A percentile compares a stretch with the other conserved stretches of the same genome.
Conservation (phyloP, 495 filamentous ascomycete genomes). For the Penicillium daleae region DNA sequence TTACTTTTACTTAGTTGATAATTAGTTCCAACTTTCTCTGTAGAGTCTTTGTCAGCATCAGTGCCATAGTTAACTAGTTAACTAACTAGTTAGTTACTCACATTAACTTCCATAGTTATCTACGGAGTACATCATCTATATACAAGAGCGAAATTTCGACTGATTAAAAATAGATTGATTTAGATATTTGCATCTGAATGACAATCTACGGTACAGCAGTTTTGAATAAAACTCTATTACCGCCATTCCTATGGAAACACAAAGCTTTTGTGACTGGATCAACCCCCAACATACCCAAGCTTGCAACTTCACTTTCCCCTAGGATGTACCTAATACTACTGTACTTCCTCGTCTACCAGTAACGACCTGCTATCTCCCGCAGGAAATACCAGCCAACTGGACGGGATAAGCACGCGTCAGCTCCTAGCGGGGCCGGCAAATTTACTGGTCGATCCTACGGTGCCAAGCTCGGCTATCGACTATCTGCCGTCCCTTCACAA, state of each 20-base stretch:
- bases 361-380: not conserved
- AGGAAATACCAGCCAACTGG: constrained; percentile 18
- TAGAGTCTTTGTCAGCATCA: not conserved
- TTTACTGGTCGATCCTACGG: constrained; percentile 40
- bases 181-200: not conserved
- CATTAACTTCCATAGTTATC: no score
- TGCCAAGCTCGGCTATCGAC: constrained; percentile 54
- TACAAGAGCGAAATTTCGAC: no score
- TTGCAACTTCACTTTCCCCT: no score
- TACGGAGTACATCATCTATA: not conserved
- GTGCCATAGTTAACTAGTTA: not conserved
- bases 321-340: not conserved
- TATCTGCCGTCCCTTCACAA: constrained; percentile 47
- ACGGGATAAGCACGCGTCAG: constrained; percentile 48
- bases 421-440: constrained; percentile 28
- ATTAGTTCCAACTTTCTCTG: not conserved
- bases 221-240: not conserved
- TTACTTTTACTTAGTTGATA: not conserved
- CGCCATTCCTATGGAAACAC: not conserved
- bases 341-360: not conserved
- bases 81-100: not conserved
- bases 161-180: not conserved
- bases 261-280: not conserved
- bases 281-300: not conserved
- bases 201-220: not conserved